Conservation (phyloP, 345 rosid species). For the Theobroma cacao region DNA sequence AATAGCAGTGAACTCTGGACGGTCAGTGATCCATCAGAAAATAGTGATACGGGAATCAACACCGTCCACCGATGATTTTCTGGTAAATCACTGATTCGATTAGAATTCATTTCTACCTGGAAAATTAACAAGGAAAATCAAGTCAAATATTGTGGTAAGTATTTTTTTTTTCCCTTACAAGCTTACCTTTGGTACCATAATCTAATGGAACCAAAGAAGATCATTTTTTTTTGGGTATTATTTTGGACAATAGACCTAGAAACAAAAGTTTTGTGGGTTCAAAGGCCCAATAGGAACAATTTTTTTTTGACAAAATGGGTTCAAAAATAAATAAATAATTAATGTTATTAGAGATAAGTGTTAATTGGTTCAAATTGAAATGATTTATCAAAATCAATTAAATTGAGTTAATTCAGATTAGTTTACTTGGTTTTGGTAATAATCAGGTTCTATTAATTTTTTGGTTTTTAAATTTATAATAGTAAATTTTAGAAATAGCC, state of each 20-base stretch:
- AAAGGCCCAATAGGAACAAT: neutral
- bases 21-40: neutral
- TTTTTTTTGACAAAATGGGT: neutral
- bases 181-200: neutral
- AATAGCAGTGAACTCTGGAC: neutral
- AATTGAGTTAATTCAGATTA: no score
- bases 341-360: no score
- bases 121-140: no score
- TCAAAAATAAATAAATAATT: neutral
- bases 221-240: neutral
- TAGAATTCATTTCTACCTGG: neutral
- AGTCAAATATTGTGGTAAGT: neutral
- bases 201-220: neutral
- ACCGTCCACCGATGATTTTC: neutral
- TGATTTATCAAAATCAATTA: no score
- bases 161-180: neutral
- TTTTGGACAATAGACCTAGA: no score
- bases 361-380: no score
- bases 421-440: no score
- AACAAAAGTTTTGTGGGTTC: no score
- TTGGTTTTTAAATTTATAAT: no score
- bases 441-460: no score
- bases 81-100: conserved; percentile 2
- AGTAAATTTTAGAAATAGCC: no score
- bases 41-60: neutral